Conservation (phyloP, 2,329 filamentous ascomycete species). For the Lachnum nothofagi region DNA sequence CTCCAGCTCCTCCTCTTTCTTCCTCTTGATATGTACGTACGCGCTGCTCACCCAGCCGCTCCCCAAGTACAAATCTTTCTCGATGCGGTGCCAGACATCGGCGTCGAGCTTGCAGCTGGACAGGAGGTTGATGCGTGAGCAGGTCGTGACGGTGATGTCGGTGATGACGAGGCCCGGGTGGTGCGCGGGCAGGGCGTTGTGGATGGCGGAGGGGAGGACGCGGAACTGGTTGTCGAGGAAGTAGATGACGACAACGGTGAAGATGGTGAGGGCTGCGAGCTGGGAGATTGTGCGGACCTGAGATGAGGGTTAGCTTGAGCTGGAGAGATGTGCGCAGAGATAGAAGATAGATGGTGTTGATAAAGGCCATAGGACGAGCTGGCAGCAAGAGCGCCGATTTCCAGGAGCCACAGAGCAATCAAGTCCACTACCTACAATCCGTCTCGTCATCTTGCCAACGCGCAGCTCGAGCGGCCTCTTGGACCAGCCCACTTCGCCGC, state of each 20-base stretch:
- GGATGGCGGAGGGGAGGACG: conserved; percentile 63
- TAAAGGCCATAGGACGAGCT: neutral
- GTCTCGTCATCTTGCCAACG: conserved; percentile 29
- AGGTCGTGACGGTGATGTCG: conserved; percentile 62
- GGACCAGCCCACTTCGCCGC: conserved; percentile 9
- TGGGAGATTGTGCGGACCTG: conserved; percentile 42
- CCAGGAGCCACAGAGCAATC: neutral
- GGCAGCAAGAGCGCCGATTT: neutral
- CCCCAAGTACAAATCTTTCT: conserved; percentile 66
- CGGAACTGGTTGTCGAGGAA: conserved; percentile 65
- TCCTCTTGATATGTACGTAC: conserved; percentile 64
- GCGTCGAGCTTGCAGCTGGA: conserved; percentile 57
- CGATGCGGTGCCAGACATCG: conserved; percentile 57
- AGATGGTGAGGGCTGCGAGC: conserved; percentile 32
- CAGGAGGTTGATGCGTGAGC: conserved; percentile 56
- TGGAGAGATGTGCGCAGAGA: neutral
- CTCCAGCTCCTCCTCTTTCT: conserved; percentile 63
- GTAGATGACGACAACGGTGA: conserved; percentile 54
- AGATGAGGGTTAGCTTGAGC: conserved; percentile 3
- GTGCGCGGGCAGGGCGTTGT: conserved; percentile 63
- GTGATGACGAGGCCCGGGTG: conserved; percentile 65
- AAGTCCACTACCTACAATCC: conserved; percentile 26
- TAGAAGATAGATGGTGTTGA: too few relatives aligned
- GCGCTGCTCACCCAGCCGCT: conserved; percentile 60
- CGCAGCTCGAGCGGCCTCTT: conserved; percentile 1